These are phyloP conservation scores for Monosporascus cannonballus DNA, from an alignment of 2,329 filamentous ascomycete genomes.

Conservation along the genomic window DNA sequence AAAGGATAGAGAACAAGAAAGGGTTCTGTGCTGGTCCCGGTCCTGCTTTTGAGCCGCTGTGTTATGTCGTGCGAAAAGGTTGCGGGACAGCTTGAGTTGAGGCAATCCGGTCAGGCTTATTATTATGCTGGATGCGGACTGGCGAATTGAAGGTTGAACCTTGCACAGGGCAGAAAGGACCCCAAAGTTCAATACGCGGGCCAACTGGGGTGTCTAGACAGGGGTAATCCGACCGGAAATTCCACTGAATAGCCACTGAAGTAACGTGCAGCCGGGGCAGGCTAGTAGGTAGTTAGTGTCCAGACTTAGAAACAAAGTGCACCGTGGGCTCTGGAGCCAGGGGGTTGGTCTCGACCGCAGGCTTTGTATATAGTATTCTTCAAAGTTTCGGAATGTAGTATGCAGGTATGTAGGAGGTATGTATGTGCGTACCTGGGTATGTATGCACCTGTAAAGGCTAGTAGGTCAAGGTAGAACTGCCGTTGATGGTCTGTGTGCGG, in stretches of 20 bases:
- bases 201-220: neutral
- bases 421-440: neutral
- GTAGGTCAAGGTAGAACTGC: neutral
- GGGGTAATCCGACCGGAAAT: neutral
- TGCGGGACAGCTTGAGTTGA: neutral
- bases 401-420: neutral
- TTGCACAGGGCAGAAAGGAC: neutral
- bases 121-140: neutral
- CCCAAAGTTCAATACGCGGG: neutral
- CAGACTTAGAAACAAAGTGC: neutral
- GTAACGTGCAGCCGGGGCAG: neutral
- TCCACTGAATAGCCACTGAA: neutral
- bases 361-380: neutral
- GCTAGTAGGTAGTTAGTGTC: neutral
- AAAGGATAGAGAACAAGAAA: neutral
- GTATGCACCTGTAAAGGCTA: neutral
- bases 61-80: neutral
- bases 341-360: neutral
- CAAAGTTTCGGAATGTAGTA: neutral
- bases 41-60: neutral
- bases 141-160: neutral
- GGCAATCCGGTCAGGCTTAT: neutral
- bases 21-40: neutral
- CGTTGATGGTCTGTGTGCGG: too few species aligned
- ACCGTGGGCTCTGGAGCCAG: neutral